Conservation (phyloP, 1,284 basidiomycete species). For the Ceratobasidium sp. region DNA sequence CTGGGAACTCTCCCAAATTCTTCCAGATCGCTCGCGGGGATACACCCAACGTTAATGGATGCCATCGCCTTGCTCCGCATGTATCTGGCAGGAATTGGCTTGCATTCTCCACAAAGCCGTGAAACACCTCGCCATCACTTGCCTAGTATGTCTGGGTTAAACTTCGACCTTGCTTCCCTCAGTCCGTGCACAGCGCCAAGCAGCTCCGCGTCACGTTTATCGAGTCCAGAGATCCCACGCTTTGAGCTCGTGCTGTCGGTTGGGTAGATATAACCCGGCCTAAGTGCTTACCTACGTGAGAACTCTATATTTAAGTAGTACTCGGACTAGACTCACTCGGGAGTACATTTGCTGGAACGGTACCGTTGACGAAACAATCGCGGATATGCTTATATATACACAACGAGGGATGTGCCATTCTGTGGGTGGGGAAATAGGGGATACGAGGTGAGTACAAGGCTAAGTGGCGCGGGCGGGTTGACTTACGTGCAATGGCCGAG, state of each 20-base stretch:
- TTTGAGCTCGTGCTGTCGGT: conserved; percentile 8
- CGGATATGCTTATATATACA: conserved; percentile 50
- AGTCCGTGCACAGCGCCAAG: neutral
- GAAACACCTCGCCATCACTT: too few relatives aligned
- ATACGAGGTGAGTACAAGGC: too few relatives aligned
- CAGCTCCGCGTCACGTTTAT: conserved; percentile 17
- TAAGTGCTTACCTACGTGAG: neutral
- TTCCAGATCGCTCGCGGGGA: too few relatives aligned
- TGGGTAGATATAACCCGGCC: conserved; percentile 31
- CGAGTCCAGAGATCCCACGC: neutral
- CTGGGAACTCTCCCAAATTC: too few relatives aligned
- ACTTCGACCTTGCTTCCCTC: neutral
- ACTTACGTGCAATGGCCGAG: too few relatives aligned
- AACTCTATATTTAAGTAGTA: neutral
- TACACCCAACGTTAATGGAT: too few relatives aligned
- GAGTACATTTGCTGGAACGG: conserved; percentile 48
- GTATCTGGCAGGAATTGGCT: too few relatives aligned
- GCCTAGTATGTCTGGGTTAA: neutral
- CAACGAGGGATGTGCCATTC: conserved; percentile 50
- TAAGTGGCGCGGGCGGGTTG: too few relatives aligned
- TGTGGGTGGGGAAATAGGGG: neutral
- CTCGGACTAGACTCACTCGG: conserved; percentile 14
- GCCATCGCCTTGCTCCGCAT: too few relatives aligned
- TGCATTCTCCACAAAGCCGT: too few relatives aligned
- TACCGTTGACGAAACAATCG: conserved; percentile 51